Percentiles rank a stretch among this genome's conserved stretches.
These are phyloP conservation scores for Toxicodendron radicans DNA, from an alignment of 345 rosid genomes.

Conservation along the genomic window DNA sequence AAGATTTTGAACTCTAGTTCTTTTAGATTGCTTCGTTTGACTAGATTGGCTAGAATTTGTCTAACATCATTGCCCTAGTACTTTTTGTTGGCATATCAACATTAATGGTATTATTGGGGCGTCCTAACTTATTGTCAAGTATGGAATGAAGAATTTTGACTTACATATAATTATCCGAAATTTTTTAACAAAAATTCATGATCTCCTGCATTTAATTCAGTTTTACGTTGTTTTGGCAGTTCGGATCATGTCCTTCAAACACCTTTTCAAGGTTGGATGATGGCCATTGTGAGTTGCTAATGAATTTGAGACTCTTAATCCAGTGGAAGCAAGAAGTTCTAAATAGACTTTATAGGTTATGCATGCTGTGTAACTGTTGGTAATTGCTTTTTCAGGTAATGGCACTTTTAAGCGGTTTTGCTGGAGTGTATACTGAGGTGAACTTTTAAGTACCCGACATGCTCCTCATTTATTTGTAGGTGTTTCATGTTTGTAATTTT, in stretches of 20 bases:
- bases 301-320: conserved; percentile 13
- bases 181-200: neutral
- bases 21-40: neutral
- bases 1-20: conserved; percentile 31
- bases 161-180: neutral
- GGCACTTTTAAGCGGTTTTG: conserved; percentile 97
- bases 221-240: conserved; percentile 43
- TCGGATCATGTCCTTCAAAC: conserved; percentile 96
- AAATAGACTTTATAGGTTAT: conserved; percentile 14
- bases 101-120: neutral
- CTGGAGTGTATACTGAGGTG: conserved; percentile 98
- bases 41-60: conserved; percentile 8
- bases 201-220: neutral
- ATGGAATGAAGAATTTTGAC: neutral
- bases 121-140: neutral
- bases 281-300: conserved; percentile 83
- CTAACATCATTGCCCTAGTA: neutral
- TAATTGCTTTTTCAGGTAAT: conserved; percentile 54
- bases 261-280: conserved; percentile 85
- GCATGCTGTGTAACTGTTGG: conserved; percentile 8
- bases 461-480: neutral
- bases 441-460: conserved; percentile 14
- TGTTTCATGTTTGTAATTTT: conserved; percentile 14
- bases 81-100: neutral
- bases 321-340: conserved; percentile 11